These are phyloP conservation scores for Taphrina deformans DNA, from an alignment of 1,139 yeast species.

Conservation along the genomic window DNA sequence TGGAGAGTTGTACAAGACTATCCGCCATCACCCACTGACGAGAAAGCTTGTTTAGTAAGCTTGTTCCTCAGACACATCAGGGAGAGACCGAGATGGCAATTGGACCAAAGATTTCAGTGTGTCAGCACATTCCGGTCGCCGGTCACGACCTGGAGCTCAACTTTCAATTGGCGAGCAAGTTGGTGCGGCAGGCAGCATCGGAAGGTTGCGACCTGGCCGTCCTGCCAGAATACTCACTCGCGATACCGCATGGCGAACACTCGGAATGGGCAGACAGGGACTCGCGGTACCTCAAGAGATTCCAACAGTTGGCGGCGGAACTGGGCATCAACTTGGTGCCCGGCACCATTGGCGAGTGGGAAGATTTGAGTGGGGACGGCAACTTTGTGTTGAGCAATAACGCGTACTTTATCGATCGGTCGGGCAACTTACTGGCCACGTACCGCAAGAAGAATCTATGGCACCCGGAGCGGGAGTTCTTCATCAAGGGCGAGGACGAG, in stretches of 20 bases:
- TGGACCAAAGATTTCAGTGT: conserved; percentile 16
- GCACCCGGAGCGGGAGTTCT: conserved; percentile 39
- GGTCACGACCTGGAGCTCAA: conserved; percentile 68
- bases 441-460: conserved; percentile 40
- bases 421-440: conserved; percentile 36
- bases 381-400: conserved; percentile 30
- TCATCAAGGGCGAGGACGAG: conserved; percentile 36
- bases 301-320: conserved; percentile 37
- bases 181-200: conserved; percentile 56
- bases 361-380: conserved; percentile 18
- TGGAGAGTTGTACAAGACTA: too few relatives aligned
- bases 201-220: conserved; percentile 56
- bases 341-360: conserved; percentile 36
- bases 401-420: conserved; percentile 38
- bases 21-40: too few relatives aligned
- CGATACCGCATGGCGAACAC: conserved; percentile 20
- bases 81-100: too few relatives aligned
- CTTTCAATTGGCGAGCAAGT: conserved; percentile 56
- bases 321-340: conserved; percentile 39
- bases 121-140: conserved; percentile 52
- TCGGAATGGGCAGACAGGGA: conserved; percentile 23
- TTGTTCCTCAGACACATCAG: too few relatives aligned
- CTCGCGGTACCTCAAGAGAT: not conserved
- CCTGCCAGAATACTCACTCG: conserved; percentile 61
- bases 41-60: too few relatives aligned